Evolutionary conservation across 192 early-diverging fungal species (phyloP).

Genomic region (Podila epigama): DNA sequence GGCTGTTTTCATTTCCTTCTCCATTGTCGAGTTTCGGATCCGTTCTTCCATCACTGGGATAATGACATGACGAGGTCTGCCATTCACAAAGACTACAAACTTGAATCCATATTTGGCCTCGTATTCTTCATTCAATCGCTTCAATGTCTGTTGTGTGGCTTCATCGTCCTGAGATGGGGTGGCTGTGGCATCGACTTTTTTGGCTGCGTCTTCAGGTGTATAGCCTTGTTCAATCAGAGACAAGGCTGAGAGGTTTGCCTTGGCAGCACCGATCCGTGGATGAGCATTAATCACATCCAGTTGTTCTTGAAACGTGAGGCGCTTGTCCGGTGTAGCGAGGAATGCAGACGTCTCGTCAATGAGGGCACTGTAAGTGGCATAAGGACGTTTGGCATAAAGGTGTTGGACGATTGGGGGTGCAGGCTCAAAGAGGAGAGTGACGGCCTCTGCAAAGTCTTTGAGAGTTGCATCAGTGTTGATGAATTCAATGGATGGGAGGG

Average conservation of each 20-base stretch:
- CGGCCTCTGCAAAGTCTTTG: slow-evolving; percentile 60
- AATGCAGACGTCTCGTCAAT: slow-evolving; percentile 64
- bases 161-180: slow-evolving; percentile 55
- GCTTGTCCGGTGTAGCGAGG: slow-evolving; percentile 54
- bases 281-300: slow-evolving; percentile 89
- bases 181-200: slow-evolving; percentile 32
- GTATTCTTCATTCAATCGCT: slow-evolving; percentile 69
- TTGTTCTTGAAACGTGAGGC: slow-evolving; percentile 68
- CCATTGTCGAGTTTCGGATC: slow-evolving; percentile 65
- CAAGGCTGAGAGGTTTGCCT: slow-evolving; percentile 71
- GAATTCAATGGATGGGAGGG: slow-evolving; percentile 70
- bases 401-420: slow-evolving; percentile 80
- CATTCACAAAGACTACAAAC: slow-evolving; percentile 86
- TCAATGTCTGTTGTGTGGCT: slow-evolving; percentile 61
- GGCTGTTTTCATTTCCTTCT: slow-evolving; percentile 73
- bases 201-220: slow-evolving; percentile 47
- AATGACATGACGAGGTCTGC: slow-evolving; percentile 74
- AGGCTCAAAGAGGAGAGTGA: slow-evolving; percentile 85
- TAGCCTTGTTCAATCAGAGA: slow-evolving; percentile 78
- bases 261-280: slow-evolving; percentile 84
- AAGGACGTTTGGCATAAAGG: slow-evolving; percentile 76
- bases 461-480: slow-evolving; percentile 63
- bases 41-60: slow-evolving; percentile 78
- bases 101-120: slow-evolving; percentile 82
- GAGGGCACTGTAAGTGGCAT: slow-evolving; percentile 68